Evolutionary conservation across 352 stramenopile species (phyloP).

Genomic region (Phytopythium sindhum): DNA sequence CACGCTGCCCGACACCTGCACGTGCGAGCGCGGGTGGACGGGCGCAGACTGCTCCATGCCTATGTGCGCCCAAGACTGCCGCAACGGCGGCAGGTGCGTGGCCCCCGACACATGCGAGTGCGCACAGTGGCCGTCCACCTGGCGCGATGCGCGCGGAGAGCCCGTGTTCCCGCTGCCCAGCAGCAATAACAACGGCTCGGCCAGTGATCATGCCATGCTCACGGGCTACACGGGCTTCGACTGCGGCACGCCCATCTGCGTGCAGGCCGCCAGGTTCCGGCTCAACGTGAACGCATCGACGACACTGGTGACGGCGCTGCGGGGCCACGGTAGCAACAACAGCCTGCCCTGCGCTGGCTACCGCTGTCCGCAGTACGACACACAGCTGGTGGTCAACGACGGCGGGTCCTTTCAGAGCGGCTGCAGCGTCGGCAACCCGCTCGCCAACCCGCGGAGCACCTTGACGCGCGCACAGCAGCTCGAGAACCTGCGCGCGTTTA

Average conservation of each 20-base stretch:
- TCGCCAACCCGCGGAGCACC: constrained; percentile 39
- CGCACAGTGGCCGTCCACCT: constrained; percentile 85
- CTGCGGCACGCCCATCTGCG: constrained; percentile 96
- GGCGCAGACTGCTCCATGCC: constrained; percentile 85
- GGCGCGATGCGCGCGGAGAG: constrained; percentile 87
- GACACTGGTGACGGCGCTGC: constrained; percentile 42
- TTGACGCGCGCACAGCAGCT: constrained; percentile 36
- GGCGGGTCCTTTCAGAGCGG: constrained; percentile 92
- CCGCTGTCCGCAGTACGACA: constrained; percentile 78
- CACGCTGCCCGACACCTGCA: constrained; percentile 90
- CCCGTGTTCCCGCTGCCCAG: constrained; percentile 91
- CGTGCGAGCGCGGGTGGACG: constrained; percentile 90
- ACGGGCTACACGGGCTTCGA: constrained; percentile 96
- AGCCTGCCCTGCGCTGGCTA: constrained; percentile 47
- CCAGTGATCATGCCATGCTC: constrained; percentile 59
- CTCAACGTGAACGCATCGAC: constrained; percentile 68
- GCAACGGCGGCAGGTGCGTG: constrained; percentile 75
- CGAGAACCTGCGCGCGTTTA: constrained; percentile 47
- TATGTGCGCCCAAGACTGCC: constrained; percentile 91
- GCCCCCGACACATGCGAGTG: constrained; percentile 88
- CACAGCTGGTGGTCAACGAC: constrained; percentile 91
- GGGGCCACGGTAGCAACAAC: constrained; percentile 51
- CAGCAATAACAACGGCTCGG: constrained; percentile 23
- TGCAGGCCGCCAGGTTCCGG: constrained; percentile 87
- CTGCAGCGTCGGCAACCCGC: constrained; percentile 76